Conservation (phyloP, 495 filamentous ascomycete species). For the Amniculicola lignicola region DNA sequence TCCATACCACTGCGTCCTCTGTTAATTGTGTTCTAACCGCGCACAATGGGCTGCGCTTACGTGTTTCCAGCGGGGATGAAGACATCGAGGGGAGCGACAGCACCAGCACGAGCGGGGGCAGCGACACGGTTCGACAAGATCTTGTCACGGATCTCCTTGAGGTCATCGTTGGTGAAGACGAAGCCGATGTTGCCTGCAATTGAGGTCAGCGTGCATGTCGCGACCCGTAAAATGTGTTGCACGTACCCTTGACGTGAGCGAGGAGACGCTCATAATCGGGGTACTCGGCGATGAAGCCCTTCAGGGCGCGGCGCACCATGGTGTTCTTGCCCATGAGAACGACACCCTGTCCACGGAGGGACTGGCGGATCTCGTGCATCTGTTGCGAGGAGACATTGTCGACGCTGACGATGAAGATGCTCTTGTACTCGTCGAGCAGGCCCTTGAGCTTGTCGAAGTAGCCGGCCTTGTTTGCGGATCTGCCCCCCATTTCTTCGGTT, state of each 20-base stretch:
- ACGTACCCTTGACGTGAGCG: slow-evolving; percentile 79
- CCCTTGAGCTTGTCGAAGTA: slow-evolving; percentile 99
- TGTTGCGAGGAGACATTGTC: slow-evolving; percentile 85
- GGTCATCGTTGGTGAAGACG: slow-evolving; percentile 97
- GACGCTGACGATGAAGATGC: slow-evolving; percentile 88
- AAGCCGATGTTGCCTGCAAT: slow-evolving; percentile 81
- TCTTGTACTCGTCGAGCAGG: slow-evolving; percentile 69
- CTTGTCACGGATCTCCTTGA: slow-evolving; percentile 87
- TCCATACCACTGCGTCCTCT: slow-evolving; percentile 88
- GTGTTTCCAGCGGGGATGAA: slow-evolving; percentile 78
- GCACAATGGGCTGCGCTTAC: slow-evolving; percentile 5
- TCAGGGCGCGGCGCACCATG: slow-evolving; percentile 97
- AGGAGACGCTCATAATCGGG: slow-evolving; percentile 97
- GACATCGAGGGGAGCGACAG: slow-evolving; percentile 76
- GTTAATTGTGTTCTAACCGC: background rate
- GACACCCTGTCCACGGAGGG: slow-evolving; percentile 72
- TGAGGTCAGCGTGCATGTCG: slow-evolving; percentile 22
- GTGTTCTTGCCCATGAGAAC: slow-evolving; percentile 99
- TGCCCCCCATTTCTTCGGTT: slow-evolving; percentile 97
- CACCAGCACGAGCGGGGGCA: slow-evolving; percentile 94
- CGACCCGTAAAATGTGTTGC: background rate
- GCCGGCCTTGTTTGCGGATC: slow-evolving; percentile 83
- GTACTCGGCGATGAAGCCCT: slow-evolving; percentile 84
- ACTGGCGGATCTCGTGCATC: slow-evolving; percentile 98
- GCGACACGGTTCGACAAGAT: slow-evolving; percentile 96